phyloP scores from a whole-genome alignment of 2,329 filamentous ascomycete species.

The Fusarium sarcochroum region DNA sequence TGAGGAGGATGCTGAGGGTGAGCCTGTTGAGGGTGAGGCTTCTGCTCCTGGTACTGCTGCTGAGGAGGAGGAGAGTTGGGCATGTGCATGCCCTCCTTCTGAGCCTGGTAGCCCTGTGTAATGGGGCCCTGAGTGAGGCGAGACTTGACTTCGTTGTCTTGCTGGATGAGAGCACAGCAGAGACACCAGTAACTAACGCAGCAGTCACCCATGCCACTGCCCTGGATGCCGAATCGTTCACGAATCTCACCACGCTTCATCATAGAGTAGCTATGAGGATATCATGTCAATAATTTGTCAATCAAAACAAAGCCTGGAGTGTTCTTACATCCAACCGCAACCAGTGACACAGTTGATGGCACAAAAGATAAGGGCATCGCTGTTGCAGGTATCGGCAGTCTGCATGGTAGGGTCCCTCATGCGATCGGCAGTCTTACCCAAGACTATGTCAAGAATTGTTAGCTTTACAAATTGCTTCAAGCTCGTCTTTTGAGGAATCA shows the following conservation, averaged over 20 bases:
- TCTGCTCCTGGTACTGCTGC: constrained; percentile 21
- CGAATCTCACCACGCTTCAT: constrained; percentile 69
- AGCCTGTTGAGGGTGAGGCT: constrained; percentile 27
- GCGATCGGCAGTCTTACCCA: constrained; percentile 61
- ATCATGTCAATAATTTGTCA: constrained; percentile 11
- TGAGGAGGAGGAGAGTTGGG: constrained; percentile 39
- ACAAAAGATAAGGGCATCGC: constrained; percentile 59
- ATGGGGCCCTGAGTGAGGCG: constrained; percentile 47
- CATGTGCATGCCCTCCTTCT: constrained; percentile 58
- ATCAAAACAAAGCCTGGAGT: neutral
- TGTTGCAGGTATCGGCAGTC: constrained; percentile 57
- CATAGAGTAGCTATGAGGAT: constrained; percentile 58
- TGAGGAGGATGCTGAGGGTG: constrained; percentile 32
- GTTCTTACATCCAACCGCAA: constrained; percentile 61
- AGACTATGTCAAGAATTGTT: constrained; percentile 51
- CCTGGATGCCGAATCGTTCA: constrained; percentile 66
- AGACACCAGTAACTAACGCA: constrained; percentile 67
- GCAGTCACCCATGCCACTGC: constrained; percentile 64
- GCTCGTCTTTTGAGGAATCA: constrained; percentile 18
- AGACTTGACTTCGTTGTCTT: constrained; percentile 67
- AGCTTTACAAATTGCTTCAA: constrained; percentile 15
- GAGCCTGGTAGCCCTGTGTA: constrained; percentile 55
- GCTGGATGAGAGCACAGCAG: constrained; percentile 70
- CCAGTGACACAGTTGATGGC: constrained; percentile 57
- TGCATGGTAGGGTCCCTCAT: constrained; percentile 60